Base-by-base conservation (phyloP, 306 rosid species). In the Trichosanthes truncata region DNA sequence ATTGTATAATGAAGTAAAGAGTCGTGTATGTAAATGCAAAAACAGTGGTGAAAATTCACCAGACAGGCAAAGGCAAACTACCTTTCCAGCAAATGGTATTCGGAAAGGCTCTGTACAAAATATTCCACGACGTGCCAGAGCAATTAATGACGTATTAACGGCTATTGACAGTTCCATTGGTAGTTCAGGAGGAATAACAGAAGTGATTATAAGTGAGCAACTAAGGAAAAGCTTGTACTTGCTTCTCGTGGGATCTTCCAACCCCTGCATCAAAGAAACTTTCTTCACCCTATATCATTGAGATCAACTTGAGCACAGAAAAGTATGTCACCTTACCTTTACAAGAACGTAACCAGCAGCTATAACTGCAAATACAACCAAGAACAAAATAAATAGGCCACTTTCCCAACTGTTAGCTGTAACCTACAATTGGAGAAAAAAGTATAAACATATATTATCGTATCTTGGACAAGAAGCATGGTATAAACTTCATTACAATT, bases 351-450 rank as follows among this genome's bases (percentile, higher is more conserved):
- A 93, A 83, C 99, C 99, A 52, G 99, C 99, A 78, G 99, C 99
- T 83, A 96, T 90, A 41, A 96, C 83, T 35, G 99, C 99, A 86
- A 96, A 96, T 79, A 96, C 86, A 74, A 93, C 98, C 89, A 96
- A 83, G 89, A 96, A 96, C 67, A 91, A 78, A 81, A 96, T 96
- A 87, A 96, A 96, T 78, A 96, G 81, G 81, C 98, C 98, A 89
- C 99, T 96, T 91, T 96, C 99, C 99, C 99, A 96, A 88, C 99
- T 96, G 91, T 93, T 96, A 77, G 99, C 99, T 79, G 99, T 96
- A 79, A 96, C 99, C 99, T 96, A 82, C 12, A 49, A 60, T 36
- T 76, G 41, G 55, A 48, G 35, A 20, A 69, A 69, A 29, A 74
- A 72, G 31, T 25, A 31, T 40, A 33, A 14, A 79, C 43, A 59